Conservation (phyloP, 306 rosid species). For the Dicorynia guianensis region DNA sequence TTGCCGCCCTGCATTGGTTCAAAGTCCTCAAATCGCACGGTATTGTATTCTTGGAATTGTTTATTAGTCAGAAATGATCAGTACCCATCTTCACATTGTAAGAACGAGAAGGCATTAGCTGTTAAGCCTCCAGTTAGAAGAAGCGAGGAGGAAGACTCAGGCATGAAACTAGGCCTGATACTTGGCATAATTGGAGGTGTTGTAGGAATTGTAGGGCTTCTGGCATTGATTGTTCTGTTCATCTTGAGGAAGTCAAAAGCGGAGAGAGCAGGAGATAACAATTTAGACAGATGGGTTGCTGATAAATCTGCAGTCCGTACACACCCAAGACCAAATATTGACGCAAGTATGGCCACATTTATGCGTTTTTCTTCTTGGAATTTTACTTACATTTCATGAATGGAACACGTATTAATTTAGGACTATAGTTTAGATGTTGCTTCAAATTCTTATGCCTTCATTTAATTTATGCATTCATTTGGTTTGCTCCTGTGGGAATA, state of each 20-base stretch:
- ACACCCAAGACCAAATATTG: slow-evolving; percentile 48
- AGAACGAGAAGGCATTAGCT: slow-evolving; percentile 60
- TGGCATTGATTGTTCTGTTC: slow-evolving; percentile 54
- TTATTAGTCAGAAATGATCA: slow-evolving; percentile 61
- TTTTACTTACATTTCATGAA: neutral
- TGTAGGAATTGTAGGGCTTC: slow-evolving; percentile 51
- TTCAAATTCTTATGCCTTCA: neutral
- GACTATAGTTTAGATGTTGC: no score
- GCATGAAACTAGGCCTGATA: slow-evolving; percentile 49
- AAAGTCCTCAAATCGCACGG: slow-evolving; percentile 55
- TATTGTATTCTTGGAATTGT: slow-evolving; percentile 74
- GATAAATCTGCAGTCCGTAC: slow-evolving; percentile 48
- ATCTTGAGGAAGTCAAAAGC: slow-evolving; percentile 49
- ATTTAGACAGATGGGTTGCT: slow-evolving; percentile 38
- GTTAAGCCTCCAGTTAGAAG: slow-evolving; percentile 59
- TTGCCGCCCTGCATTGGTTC: slow-evolving; percentile 75
- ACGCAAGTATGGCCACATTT: slow-evolving; percentile 60
- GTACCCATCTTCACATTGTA: slow-evolving; percentile 57
- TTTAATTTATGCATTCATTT: slow-evolving; percentile 22
- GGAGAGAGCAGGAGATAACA: slow-evolving; percentile 36
- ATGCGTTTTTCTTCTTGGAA: neutral
- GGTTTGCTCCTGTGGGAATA: slow-evolving; percentile 30
- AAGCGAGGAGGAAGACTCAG: slow-evolving; percentile 41
- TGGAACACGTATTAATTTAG: neutral
- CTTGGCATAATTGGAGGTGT: slow-evolving; percentile 66